phyloP scores from a whole-genome alignment of 2,329 filamentous ascomycete genomes.

The Aspergillus niger region DNA sequence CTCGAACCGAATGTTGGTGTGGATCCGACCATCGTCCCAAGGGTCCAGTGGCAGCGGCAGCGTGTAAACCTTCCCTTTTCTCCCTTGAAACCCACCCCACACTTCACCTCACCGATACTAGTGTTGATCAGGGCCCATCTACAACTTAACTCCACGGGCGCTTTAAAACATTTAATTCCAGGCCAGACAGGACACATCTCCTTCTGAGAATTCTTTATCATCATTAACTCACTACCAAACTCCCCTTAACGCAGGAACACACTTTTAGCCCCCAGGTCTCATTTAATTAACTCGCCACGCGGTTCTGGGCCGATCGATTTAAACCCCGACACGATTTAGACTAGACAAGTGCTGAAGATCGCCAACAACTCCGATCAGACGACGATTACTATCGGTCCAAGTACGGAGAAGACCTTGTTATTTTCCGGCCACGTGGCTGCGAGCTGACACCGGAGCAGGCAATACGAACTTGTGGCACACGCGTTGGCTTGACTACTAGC shows the following conservation, averaged over 20 bases:
- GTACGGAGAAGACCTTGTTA: not conserved
- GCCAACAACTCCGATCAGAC: not conserved
- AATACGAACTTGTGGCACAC: not conserved
- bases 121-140: not conserved
- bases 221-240: not conserved
- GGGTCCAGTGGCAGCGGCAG: not conserved
- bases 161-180: not conserved
- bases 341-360: not conserved
- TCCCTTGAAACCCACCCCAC: slow-evolving; percentile 12
- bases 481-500: not conserved
- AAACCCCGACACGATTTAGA: not conserved
- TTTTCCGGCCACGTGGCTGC: not conserved
- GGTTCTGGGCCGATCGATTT: not conserved
- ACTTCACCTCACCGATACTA: not conserved
- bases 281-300: not conserved
- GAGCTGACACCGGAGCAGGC: not conserved
- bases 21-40: not conserved
- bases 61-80: slow-evolving; percentile 19
- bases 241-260: not conserved
- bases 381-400: not conserved
- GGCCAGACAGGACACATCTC: not conserved
- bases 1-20: not conserved
- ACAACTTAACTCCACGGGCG: not conserved
- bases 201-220: too few relatives aligned
- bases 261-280: not conserved